These are phyloP conservation scores for Parsonsia alboflavescens DNA, from an alignment of 257 asterid species.

Conservation along the genomic window DNA sequence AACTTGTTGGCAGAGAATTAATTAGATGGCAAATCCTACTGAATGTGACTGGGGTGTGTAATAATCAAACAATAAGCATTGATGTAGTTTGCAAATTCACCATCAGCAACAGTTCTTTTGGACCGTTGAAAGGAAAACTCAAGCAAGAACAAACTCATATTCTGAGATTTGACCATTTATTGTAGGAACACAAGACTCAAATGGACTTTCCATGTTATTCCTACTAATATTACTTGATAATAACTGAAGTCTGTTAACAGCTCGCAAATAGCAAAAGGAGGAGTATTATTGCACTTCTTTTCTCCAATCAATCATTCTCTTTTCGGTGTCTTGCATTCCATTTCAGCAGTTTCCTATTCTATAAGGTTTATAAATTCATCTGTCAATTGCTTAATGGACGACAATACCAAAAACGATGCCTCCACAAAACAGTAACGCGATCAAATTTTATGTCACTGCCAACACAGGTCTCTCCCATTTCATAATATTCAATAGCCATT, in stretches of 20 bases:
- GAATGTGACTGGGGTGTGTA: neutral
- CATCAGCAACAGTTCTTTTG: neutral
- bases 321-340: too few species aligned
- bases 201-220: too few species aligned
- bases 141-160: too few species aligned
- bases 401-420: neutral
- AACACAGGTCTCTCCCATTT: too few species aligned
- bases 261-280: too few species aligned
- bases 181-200: too few species aligned
- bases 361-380: neutral
- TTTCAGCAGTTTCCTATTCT: neutral
- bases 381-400: neutral
- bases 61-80: neutral
- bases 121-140: too few species aligned
- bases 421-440: neutral
- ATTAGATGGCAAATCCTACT: neutral
- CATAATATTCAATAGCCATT: neutral
- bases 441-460: neutral
- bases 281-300: neutral
- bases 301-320: too few species aligned
- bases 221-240: too few species aligned
- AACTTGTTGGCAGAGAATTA: neutral
- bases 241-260: too few species aligned
- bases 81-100: neutral
- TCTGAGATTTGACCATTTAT: too few species aligned